phyloP scores from a whole-genome alignment of 371 early-diverging fungal species.

The Haplosporangium sp. region DNA sequence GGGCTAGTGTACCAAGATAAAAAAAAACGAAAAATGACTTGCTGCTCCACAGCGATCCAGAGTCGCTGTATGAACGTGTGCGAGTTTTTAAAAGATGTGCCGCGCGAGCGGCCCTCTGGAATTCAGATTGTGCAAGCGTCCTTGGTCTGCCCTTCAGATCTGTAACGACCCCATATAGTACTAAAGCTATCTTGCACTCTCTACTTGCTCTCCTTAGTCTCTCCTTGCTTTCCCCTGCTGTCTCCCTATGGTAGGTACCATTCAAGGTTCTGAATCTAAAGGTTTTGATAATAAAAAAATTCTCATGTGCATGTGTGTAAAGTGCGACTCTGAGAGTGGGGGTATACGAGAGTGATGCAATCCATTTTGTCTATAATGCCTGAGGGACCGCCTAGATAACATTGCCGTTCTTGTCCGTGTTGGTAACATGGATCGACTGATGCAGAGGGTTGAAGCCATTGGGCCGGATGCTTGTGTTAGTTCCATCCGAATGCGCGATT shows the following conservation, averaged over 20 bases:
- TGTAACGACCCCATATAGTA: conserved; percentile 7
- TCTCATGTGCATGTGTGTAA: neutral
- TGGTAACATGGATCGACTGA: conserved; percentile 3
- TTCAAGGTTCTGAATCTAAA: neutral
- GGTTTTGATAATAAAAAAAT: neutral
- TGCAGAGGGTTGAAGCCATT: neutral
- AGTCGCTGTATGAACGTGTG: neutral
- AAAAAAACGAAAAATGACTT: conserved; percentile 2
- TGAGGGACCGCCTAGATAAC: neutral
- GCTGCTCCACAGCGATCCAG: conserved; percentile 2
- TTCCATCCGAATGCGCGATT: conserved; percentile 1
- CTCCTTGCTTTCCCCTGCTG: neutral
- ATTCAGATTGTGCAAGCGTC: neutral
- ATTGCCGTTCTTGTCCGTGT: conserved; percentile 4
- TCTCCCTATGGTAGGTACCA: neutral
- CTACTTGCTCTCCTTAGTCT: neutral
- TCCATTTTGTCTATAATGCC: neutral
- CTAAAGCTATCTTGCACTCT: too few species aligned
- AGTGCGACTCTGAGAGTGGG: neutral
- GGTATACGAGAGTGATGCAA: neutral
- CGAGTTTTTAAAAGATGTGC: neutral
- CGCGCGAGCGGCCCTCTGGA: conserved; percentile 1
- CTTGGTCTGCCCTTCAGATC: neutral
- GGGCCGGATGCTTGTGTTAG: neutral
- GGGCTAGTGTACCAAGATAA: neutral